Conservation (phyloP, 306 rosid genomes). For the Quillaja saponaria region DNA sequence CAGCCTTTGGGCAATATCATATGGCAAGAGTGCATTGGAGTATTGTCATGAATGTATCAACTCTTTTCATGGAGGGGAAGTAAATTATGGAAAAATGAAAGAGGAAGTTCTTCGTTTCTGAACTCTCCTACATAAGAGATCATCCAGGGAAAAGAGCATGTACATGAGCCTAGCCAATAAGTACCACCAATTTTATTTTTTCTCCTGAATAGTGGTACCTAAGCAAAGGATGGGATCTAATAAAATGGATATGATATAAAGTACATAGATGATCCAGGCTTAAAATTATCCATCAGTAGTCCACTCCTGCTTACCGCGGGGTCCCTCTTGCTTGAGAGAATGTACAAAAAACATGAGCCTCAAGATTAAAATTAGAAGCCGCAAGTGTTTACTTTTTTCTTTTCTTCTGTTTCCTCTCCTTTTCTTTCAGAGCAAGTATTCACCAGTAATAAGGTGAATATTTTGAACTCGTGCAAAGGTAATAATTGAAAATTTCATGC, state of each 20-base stretch:
- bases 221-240: not conserved
- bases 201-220: slow-evolving; percentile 6
- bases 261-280: slow-evolving; percentile 4
- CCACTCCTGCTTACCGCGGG: not conserved
- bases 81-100: no score
- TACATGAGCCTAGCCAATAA: slow-evolving; percentile 3
- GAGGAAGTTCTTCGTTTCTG: no score
- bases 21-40: no score
- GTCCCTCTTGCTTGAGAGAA: slow-evolving; percentile 7
- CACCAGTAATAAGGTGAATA: not conserved
- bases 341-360: not conserved
- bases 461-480: not conserved
- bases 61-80: no score
- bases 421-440: not conserved
- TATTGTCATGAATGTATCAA: no score
- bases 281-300: slow-evolving; percentile 5
- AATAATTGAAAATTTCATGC: not conserved
- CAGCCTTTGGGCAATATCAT: no score
- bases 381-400: no score
- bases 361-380: no score
- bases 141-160: not conserved
- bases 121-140: no score
- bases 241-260: slow-evolving; percentile 1
- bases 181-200: not conserved
- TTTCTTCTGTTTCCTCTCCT: not conserved